Conservation (phyloP, 371 early-diverging fungal species). For the Lichtheimia ramosa region DNA sequence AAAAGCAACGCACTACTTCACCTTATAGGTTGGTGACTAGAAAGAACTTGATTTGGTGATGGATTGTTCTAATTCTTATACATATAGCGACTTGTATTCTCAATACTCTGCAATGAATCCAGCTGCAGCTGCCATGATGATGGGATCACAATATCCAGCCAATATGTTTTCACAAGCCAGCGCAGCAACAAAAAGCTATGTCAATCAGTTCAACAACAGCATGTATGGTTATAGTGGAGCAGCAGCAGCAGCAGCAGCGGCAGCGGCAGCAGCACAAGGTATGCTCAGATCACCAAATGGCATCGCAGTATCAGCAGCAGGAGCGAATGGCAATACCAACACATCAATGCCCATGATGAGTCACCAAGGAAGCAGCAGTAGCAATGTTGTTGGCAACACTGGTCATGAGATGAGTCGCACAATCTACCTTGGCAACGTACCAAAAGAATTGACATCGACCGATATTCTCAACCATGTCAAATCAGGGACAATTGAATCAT, state of each 20-base stretch:
- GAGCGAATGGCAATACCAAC: background rate
- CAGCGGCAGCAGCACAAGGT: conserved; percentile 2
- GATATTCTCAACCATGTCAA: conserved; percentile 75
- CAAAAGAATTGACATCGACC: conserved; percentile 56
- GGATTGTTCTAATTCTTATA: background rate
- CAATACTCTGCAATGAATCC: conserved; percentile 21
- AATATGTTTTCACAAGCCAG: background rate
- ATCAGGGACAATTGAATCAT: conserved; percentile 73
- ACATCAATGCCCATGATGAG: conserved; percentile 2
- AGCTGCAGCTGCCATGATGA: conserved; percentile 19
- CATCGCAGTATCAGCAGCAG: background rate
- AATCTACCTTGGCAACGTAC: conserved; percentile 78
- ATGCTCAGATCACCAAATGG: background rate
- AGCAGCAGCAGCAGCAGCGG: background rate
- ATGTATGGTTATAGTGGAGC: conserved; percentile 17
- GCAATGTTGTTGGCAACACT: conserved; percentile 72
- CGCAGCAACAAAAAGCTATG: background rate
- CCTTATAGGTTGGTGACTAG: conserved; percentile 17
- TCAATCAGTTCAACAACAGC: conserved; percentile 11
- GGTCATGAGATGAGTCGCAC: conserved; percentile 48
- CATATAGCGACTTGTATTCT: conserved; percentile 19
- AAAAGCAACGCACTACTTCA: conserved; percentile 23
- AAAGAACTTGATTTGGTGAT: background rate
- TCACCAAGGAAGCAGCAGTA: conserved; percentile 36
- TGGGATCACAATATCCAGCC: conserved; percentile 10